Percentiles rank a stretch among this genome's conserved stretches.
Evolutionary conservation across 495 filamentous ascomycete genomes (phyloP).

Genomic region (Tuber borchii): DNA sequence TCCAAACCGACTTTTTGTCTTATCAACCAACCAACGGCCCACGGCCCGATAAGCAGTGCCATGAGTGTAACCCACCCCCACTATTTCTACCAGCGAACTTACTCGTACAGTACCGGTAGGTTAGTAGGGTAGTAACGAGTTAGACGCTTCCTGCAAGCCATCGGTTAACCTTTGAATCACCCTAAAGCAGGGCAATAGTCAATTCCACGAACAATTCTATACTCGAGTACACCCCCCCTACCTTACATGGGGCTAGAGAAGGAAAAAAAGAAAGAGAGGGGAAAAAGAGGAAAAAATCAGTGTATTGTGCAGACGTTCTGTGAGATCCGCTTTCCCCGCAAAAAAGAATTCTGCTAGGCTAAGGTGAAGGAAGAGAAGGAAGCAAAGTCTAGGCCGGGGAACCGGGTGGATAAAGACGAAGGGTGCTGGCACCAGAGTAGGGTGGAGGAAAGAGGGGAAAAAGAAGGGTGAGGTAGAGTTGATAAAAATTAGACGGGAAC

Average conservation of each 20-base stretch:
- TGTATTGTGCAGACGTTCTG: neutral
- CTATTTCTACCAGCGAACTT: neutral
- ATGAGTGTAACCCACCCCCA: neutral
- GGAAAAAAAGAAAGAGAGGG: neutral
- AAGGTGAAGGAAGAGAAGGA: neutral
- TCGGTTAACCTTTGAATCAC: neutral
- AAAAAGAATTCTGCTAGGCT: neutral
- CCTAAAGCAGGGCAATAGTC: neutral
- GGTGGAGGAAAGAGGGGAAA: neutral
- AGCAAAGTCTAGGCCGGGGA: neutral
- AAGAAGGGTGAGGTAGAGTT: neutral
- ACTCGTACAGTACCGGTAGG: too few species aligned
- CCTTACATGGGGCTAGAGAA: neutral
- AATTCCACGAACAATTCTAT: neutral
- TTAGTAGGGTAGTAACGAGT: neutral
- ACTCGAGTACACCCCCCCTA: too few species aligned
- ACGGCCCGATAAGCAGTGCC: neutral
- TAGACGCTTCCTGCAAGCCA: neutral
- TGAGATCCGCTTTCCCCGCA: neutral
- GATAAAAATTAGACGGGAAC: neutral
- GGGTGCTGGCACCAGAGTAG: neutral
- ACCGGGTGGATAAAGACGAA: neutral
- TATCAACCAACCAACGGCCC: neutral
- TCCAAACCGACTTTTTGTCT: neutral
- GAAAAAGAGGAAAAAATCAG: neutral